Evolutionary conservation across 2,329 filamentous ascomycete genomes (phyloP), one percentile per base, ranked within the genome.

Genomic region (Pseudonectria buxi): DNA sequence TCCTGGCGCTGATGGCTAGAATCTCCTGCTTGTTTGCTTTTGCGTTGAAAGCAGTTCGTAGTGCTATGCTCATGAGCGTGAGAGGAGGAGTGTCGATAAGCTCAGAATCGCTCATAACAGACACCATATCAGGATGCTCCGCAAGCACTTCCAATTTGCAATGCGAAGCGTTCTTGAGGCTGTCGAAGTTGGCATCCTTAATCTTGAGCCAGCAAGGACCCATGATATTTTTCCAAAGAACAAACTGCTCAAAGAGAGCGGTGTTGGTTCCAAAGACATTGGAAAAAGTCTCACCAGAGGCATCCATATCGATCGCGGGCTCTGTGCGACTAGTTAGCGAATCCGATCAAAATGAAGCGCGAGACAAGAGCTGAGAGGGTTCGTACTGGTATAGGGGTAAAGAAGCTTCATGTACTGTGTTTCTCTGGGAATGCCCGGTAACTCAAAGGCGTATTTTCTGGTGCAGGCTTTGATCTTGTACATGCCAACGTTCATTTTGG

Each of bases 181-280:
- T 71, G 13, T 75, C 74, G 56, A 94, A 95, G 58, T 95, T 81
- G 22, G 85, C 85, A 47, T 84, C 82, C 46, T 88, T 76, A 36
- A 98, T 92, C 56, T 83, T 89, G 30, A 98, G 74, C 92, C 92
- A 98, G 59, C 92, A 96, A 22, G 92, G 92, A 2, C 92, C 92
- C 90, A 95, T 98, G 50, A 98, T 86, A 56, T 95, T 94, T 66
- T 95, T 96, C 85, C 89, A 95, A 5, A 98, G 72, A 14, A 98
- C 92, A 56, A 98, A 98, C 51, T 98, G 92, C 62, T 98, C 92
- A 51, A 98, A 98, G 1, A 98, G 71, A 1, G 86, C 80, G 0
- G 92, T 98, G 59, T 92, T 95, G 37, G 84, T 83, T 18, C 94
- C 92, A 49, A 98, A 98, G 15, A 95, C 82, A 46, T 86, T 86